Evolutionary conservation across 2,329 filamentous ascomycete genomes (phyloP), one percentile per base, ranked within the genome.

Genomic region (Pezicula carpinea): DNA sequence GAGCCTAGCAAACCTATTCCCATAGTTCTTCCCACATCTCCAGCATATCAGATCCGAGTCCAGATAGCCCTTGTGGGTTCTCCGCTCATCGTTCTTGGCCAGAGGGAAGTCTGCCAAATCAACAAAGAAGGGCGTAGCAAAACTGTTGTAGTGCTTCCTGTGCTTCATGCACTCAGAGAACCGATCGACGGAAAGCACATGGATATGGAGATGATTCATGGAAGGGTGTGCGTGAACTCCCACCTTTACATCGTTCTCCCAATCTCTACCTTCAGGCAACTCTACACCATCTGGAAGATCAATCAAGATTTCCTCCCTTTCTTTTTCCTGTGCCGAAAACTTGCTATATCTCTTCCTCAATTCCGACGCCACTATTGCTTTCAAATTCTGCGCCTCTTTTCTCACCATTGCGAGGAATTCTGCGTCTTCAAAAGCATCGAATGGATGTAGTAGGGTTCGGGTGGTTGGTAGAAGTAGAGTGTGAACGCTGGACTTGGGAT

Each of bases 161-260:
- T 92, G 83, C 68, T 84, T 88, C 66, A 96, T 56, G 39, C 75
- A 76, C 10, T 79, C 75, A 32, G 85, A 89, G 58, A 81, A 75
- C 74, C 88, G 85, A 64, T 99, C 93, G 15, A 80, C 73, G 33
- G 87, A 89, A 48, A 97, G 69, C 23, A 97, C 81, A 66, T 99
- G 93, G 4, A 97, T 75, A 67, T 99, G 93, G 46, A 97, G 64
- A 64, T 97, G 89, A 53, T 80, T 84, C 93, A 99, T 97, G 47
- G 85, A 91, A 3, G 93, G 93, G 56, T 85, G 81, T 3, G 89
- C 86, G 68, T 99, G 93, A 6, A 96, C 78, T 13, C 93, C 93
- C 17, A 83, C 77, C 42, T 80, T 77, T 41, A 97, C 76, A 21
- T 93, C 89, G 11, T 71, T 69, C 34, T 72, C 68, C 88, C 90